These are phyloP conservation scores for Populus ilicifolia DNA, from an alignment of 345 rosid genomes.

Conservation along the genomic window DNA sequence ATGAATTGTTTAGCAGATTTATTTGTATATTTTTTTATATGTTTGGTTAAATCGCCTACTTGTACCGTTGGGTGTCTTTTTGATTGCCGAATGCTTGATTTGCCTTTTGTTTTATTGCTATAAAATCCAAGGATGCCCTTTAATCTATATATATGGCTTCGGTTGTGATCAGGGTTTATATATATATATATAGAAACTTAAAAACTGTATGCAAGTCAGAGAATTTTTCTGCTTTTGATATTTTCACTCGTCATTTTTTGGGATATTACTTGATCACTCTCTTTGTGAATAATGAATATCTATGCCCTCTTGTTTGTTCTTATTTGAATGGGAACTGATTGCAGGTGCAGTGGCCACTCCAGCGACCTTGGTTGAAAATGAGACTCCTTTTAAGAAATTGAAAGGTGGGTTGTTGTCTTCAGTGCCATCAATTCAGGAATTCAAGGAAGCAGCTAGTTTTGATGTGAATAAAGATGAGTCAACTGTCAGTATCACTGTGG, in stretches of 20 bases:
- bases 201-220: background rate
- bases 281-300: background rate
- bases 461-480: slow-evolving; percentile 49
- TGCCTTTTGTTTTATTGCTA: background rate
- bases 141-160: background rate
- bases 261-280: background rate
- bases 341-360: slow-evolving; percentile 63
- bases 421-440: slow-evolving; percentile 37
- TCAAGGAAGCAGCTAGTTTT: slow-evolving; percentile 35
- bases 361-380: slow-evolving; percentile 33
- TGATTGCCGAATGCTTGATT: background rate
- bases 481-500: slow-evolving; percentile 83
- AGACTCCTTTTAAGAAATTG: slow-evolving; percentile 40
- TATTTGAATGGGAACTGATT: slow-evolving; percentile 9
- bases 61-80: background rate
- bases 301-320: background rate
- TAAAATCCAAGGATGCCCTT: background rate
- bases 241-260: background rate
- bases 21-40: background rate
- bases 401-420: slow-evolving; percentile 43
- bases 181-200: background rate
- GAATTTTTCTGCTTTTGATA: slow-evolving; percentile 2
- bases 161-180: background rate
- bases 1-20: background rate
- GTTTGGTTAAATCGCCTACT: background rate